A percentile compares a stretch with the other conserved stretches of the same genome.
Evolutionary conservation across 345 rosid species (phyloP).

Genomic region (Eucalyptus regnans): DNA sequence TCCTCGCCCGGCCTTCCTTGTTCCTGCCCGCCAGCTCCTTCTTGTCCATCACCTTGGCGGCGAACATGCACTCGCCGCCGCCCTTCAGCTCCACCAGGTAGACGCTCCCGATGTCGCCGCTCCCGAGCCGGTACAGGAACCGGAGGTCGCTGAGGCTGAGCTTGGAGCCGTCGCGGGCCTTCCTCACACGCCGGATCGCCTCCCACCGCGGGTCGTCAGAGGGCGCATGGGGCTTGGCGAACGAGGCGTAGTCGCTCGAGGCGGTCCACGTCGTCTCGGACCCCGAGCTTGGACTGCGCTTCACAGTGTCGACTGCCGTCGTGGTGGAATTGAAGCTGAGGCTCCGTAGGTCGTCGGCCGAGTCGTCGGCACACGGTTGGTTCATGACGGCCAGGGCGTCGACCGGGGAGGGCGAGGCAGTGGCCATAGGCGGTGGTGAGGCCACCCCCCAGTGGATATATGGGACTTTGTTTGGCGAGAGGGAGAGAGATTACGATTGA

Average conservation of each 20-base stretch:
- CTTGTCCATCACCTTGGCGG: slow-evolving; percentile 83
- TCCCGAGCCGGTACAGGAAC: slow-evolving; percentile 60
- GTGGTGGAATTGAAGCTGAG: slow-evolving; percentile 29
- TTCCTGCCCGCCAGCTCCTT: slow-evolving; percentile 51
- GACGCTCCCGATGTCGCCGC: slow-evolving; percentile 83
- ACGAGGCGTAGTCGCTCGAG: slow-evolving; percentile 5
- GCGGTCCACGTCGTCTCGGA: slow-evolving; percentile 14
- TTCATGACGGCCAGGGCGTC: background rate
- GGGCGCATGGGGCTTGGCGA: slow-evolving; percentile 23
- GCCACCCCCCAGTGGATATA: background rate
- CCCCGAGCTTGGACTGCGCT: slow-evolving; percentile 27
- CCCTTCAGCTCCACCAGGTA: slow-evolving; percentile 52
- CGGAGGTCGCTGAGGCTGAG: slow-evolving; percentile 45
- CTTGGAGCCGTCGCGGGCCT: background rate
- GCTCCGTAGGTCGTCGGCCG: slow-evolving; percentile 19
- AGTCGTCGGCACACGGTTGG: slow-evolving; percentile 10
- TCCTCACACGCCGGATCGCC: slow-evolving; percentile 17
- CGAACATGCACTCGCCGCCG: slow-evolving; percentile 41
- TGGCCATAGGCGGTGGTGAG: background rate
- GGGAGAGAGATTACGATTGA: background rate
- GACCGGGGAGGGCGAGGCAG: background rate
- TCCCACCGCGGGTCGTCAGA: slow-evolving; percentile 48
- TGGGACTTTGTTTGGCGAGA: background rate
- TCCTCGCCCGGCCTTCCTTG: slow-evolving; percentile 53
- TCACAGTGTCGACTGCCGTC: slow-evolving; percentile 1